Percentiles rank a stretch among this genome's conserved stretches.
phyloP scores from a whole-genome alignment of 768 basidiomycete genomes.

The Leccinum uliginosum region DNA sequence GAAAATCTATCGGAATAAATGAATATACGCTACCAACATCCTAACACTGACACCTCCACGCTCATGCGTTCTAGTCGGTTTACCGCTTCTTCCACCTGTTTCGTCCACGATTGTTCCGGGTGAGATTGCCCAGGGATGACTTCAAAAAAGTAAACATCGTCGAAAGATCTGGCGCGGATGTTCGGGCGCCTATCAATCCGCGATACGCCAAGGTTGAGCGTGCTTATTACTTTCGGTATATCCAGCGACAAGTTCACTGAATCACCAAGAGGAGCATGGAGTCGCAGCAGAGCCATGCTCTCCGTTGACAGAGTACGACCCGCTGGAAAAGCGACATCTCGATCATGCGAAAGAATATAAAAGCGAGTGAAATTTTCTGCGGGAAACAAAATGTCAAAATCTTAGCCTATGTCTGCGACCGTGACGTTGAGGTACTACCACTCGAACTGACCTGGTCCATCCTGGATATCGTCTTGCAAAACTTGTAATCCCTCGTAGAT shows the following conservation, averaged over 20 bases:
- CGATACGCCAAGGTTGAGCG: constrained; percentile 40
- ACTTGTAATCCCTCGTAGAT: constrained; percentile 62
- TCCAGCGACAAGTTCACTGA: constrained; percentile 2
- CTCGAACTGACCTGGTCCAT: constrained; percentile 34
- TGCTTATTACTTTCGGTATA: constrained; percentile 25
- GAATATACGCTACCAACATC: constrained; percentile 41
- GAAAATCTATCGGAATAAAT: not conserved
- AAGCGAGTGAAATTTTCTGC: constrained; percentile 70
- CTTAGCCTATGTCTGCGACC: not conserved
- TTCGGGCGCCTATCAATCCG: constrained; percentile 68
- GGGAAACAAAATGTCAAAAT: not conserved
- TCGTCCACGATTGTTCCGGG: constrained; percentile 26
- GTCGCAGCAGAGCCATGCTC: constrained; percentile 37
- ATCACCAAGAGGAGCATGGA: constrained; percentile 15
- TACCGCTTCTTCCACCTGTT: constrained; percentile 33
- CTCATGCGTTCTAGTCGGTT: constrained; percentile 32
- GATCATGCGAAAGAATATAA: constrained; percentile 48
- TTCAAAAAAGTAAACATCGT: constrained; percentile 64
- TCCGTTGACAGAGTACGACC: constrained; percentile 17
- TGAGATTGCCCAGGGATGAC: constrained; percentile 22
- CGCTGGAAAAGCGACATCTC: constrained; percentile 26
- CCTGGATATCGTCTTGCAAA: constrained; percentile 60
- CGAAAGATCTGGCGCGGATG: constrained; percentile 41
- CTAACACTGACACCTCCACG: constrained; percentile 38
- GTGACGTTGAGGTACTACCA: not conserved